Percentiles rank a stretch among this genome's conserved stretches.
phyloP scores from a whole-genome alignment of 768 basidiomycete genomes.

The Collybiopsis luxurians region DNA sequence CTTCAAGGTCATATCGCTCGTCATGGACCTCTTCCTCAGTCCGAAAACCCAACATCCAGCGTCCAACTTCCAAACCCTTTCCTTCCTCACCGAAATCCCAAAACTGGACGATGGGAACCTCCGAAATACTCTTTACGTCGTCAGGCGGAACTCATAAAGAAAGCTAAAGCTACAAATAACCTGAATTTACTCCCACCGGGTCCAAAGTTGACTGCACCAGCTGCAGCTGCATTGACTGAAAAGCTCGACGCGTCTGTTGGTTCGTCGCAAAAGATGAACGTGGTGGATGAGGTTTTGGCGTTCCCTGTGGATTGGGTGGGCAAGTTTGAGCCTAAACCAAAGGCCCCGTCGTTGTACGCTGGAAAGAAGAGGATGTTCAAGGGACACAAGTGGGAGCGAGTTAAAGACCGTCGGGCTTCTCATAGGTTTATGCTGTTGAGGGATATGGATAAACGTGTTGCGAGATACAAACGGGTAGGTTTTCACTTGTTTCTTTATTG shows the following conservation, averaged over 20 bases:
- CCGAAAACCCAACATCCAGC: conserved; percentile 5
- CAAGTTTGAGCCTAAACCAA: conserved; percentile 33
- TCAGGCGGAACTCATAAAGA: conserved; percentile 77
- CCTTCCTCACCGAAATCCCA: conserved; percentile 56
- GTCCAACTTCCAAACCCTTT: conserved; percentile 64
- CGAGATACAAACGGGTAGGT: conserved; percentile 63
- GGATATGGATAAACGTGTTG: conserved; percentile 67
- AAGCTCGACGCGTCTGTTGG: not conserved
- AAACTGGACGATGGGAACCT: conserved; percentile 64
- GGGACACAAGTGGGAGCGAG: conserved; percentile 85
- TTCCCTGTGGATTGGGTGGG: conserved; percentile 39
- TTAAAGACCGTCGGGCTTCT: conserved; percentile 41
- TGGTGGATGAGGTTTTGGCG: conserved; percentile 16
- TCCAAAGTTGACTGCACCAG: conserved; percentile 44
- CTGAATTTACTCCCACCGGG: conserved; percentile 68
- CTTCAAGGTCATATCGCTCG: conserved; percentile 31
- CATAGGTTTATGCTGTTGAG: conserved; percentile 58
- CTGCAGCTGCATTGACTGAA: not conserved
- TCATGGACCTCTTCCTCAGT: conserved; percentile 34
- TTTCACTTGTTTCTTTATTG: not conserved
- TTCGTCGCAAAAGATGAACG: not conserved
- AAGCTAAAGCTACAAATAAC: conserved; percentile 51
- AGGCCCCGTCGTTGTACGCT: conserved; percentile 61
- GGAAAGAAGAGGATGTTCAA: conserved; percentile 88
- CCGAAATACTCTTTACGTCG: conserved; percentile 71